Base-by-base conservation (phyloP, 192 early-diverging fungal species). In the Coemansia sp. region DNA sequence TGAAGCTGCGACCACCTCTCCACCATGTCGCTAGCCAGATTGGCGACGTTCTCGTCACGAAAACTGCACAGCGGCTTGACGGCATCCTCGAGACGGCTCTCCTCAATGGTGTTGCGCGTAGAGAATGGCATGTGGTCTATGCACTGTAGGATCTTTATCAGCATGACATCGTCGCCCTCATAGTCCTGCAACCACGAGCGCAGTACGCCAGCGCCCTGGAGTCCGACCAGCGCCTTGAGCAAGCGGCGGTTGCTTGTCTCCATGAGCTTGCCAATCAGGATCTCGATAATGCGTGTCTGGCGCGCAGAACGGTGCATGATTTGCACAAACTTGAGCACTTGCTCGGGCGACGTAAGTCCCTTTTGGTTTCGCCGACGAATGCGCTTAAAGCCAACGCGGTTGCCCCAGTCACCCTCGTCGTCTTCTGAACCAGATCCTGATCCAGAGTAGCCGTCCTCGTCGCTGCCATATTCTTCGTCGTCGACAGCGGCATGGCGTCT, bases 31-130 rank as follows among this genome's bases (percentile, higher is more conserved):
- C 43, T 50, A 4, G 75, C 75, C 61, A 82, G 21, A 40, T 43
- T 60, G 30, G 72, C 64, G 7, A 82, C 72, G 38, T 77, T 82
- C 49, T 82, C 80, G 44, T 82, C 80, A 63, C 69, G 71, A 46
- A 71, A 77, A 13, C 35, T 39, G 28, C 72, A 74, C 65, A 82
- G 58, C n/a, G 70, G 75, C 66, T 69, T 70, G 43, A 96, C 75
- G 10, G 86, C 75, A 10, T 88, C 90, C 64, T 93, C 90, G 62
- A 98, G 78, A 10, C 89, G 82, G 35, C 85, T 89, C 46, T 94
- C 95, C 35, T 91, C 88, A 21, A 96, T 86, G 3, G 89, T 84
- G 74, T 98, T 96, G 33, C 89, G 76, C 8, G 92, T 90, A 7
- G 90, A 72, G 11, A 96, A 86, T 10, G 96, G 96, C 53, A 98